Evolutionary conservation across 2,329 filamentous ascomycete genomes (phyloP).

Genomic region (Fusarium concolor): DNA sequence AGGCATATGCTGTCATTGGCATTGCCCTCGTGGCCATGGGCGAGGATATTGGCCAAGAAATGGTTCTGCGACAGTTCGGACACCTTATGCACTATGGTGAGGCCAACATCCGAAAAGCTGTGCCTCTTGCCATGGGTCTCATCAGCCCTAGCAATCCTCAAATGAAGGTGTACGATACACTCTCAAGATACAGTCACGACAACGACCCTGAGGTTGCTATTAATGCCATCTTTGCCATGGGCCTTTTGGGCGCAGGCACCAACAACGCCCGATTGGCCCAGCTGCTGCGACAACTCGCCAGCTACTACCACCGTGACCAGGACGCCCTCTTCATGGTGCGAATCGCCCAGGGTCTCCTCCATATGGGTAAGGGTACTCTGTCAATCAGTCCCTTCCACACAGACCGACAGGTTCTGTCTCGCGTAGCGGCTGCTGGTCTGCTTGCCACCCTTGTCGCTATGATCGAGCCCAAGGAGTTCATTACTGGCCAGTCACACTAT

Average conservation of each 20-base stretch:
- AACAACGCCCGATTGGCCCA: constrained; percentile 98
- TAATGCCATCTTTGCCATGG: constrained; percentile 99
- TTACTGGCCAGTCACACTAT: constrained; percentile 79
- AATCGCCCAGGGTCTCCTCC: constrained; percentile 94
- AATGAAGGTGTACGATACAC: constrained; percentile 99
- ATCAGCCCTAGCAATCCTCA: constrained; percentile 98
- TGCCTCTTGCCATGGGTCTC: constrained; percentile 95
- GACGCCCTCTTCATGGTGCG: constrained; percentile 99
- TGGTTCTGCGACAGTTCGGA: constrained; percentile 97
- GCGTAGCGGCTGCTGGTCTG: constrained; percentile 88
- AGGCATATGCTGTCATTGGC: constrained; percentile 95
- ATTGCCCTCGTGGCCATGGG: constrained; percentile 97
- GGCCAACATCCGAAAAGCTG: constrained; percentile 94
- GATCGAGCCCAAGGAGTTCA: constrained; percentile 93
- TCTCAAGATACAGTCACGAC: constrained; percentile 97
- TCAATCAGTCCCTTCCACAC: constrained; percentile 99
- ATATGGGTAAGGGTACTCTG: constrained; percentile 99
- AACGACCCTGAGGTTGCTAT: constrained; percentile 98
- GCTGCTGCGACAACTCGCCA: constrained; percentile 91
- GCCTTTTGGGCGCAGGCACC: constrained; percentile 93
- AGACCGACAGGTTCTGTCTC: constrained; percentile 93
- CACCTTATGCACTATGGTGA: constrained; percentile 99
- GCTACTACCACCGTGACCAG: constrained; percentile 97
- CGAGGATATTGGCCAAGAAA: constrained; percentile 97
- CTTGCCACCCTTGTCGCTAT: constrained; percentile 91